Evolutionary conservation across 441 rosid species (phyloP).

Genomic region (Macaranga tanarius): DNA sequence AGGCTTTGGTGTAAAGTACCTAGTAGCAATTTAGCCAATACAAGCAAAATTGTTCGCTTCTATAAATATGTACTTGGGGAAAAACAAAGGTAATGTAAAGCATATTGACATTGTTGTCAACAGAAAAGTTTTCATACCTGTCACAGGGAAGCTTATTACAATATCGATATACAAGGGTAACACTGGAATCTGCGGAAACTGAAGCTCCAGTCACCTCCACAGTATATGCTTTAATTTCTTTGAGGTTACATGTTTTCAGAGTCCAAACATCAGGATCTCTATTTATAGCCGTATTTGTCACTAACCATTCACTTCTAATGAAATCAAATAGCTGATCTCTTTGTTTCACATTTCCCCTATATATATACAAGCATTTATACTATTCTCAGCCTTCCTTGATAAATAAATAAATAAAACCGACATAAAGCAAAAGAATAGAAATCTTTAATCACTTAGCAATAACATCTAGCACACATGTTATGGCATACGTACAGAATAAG

Average conservation of each 20-base stretch:
- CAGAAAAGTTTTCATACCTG: conserved; percentile 37
- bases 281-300: conserved; percentile 50
- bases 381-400: not conserved
- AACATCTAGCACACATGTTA: not conserved
- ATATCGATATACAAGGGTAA: conserved; percentile 46
- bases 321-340: conserved; percentile 62
- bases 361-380: conserved; percentile 15
- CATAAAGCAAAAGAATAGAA: not conserved
- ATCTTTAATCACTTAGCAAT: conserved; percentile 4
- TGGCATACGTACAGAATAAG: conserved; percentile 1
- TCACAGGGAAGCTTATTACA: conserved; percentile 68
- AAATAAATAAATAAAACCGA: not conserved
- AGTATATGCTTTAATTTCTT: conserved; percentile 35
- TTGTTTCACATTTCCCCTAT: conserved; percentile 70
- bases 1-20: conserved; percentile 54
- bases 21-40: conserved; percentile 21
- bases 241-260: conserved; percentile 34
- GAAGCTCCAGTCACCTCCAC: conserved; percentile 57
- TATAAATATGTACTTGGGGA: not conserved
- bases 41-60: conserved; percentile 7
- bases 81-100: conserved; percentile 8
- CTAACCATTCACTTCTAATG: conserved; percentile 58
- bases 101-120: conserved; percentile 9
- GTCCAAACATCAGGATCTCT: conserved; percentile 50
- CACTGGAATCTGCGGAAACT: conserved; percentile 56